Base-by-base conservation (phyloP, 164 flowering plant genomes). In the Cinnamomum micranthum region DNA sequence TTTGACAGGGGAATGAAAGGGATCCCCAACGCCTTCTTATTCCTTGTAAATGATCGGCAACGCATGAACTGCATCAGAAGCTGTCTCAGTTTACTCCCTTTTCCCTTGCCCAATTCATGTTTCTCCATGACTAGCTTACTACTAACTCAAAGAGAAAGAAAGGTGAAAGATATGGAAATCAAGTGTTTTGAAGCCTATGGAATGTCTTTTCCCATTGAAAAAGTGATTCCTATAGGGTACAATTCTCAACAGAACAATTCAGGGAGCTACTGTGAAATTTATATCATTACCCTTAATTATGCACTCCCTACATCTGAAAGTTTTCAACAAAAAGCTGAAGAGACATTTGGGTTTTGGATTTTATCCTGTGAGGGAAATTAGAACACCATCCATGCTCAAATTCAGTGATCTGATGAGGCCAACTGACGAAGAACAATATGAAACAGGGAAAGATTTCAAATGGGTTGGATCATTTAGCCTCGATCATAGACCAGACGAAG, bases 401-500 rank as follows among this genome's bases (percentile, higher is more conserved):
- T 31, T 31, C 35, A 31, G 35, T 31, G 35, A 31, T 31, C 35
- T 31, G 35, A 31, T 31, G 35, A 31, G 35, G 35, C 35, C 35
- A 31, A 31, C 35, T 31, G 35, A 31, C 0, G 35, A 31, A 31
- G 35, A 31, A 4, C 35, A 31, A 31, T 4, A 31, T 31, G 35
- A 31, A 31, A 31, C 35, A 31, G 35, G 35, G 35, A 5, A 31
- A 4, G 35, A 31, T 31, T 31, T 31, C 35, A 31, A 4, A 31
- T 4, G 35, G 19, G 59, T 52, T 74, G 70, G 15, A 13, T 65
- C n/a, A 2, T 23, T 74, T 81, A 91, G 2, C 96, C 96, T 79
- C 97, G 82, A 67, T 92, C 94, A 58, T 90, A 92, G 65, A 73
- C 93, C 80, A 87, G 76, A 79, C 85, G 58, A 22, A 88, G 73